Base-by-base conservation (phyloP, 805 yeast genomes). In the Starmerella vaccinii region DNA sequence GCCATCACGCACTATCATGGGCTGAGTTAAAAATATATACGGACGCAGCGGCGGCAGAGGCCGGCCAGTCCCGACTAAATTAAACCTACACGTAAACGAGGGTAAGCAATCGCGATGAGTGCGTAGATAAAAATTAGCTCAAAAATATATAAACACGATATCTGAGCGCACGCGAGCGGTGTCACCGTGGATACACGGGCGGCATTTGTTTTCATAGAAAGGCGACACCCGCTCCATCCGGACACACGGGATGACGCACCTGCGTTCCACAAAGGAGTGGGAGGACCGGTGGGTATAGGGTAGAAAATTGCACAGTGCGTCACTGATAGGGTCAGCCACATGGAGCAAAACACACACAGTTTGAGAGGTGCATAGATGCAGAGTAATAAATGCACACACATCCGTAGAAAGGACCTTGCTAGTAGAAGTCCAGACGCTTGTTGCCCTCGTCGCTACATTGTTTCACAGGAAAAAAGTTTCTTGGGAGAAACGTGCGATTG, bases 271-370 rank as follows among this genome's bases (percentile, higher is more conserved):
- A n/a, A 7, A n/a, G 41, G 24, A 12, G n/a, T n/a, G n/a, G 27
- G 27, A 12, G 16, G 8, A 21, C n/a, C n/a, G 16, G 27, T 37
- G 41, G 41, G 41, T 37, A 22, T 38, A 38, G 41, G 41, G 41
- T 38, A 21, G 15, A 21, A 22, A 21, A 10, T 37, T 39, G 13
- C 19, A 26, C 19, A 39, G 22, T 24, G 43, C 30, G 32, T 24
- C 32, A 39, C 43, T 39, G 43, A 42, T 42, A 42, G 46, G 46
- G 46, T 42, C 46, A 42, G 46, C 46, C 46, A 42, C 46, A 27
- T 27, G 24, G 46, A 42, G 26, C 35, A 42, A 42, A 29, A 29
- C 26, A 16, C 46, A 42, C 46, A 42, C 43, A 22, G 18, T 13
- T 1, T 24, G 30, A 24, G 21, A n/a, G 41, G 5, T 6, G 43